These are phyloP conservation scores for Moesziomyces sp. DNA, from an alignment of 1,284 basidiomycete species.

Conservation along the genomic window DNA sequence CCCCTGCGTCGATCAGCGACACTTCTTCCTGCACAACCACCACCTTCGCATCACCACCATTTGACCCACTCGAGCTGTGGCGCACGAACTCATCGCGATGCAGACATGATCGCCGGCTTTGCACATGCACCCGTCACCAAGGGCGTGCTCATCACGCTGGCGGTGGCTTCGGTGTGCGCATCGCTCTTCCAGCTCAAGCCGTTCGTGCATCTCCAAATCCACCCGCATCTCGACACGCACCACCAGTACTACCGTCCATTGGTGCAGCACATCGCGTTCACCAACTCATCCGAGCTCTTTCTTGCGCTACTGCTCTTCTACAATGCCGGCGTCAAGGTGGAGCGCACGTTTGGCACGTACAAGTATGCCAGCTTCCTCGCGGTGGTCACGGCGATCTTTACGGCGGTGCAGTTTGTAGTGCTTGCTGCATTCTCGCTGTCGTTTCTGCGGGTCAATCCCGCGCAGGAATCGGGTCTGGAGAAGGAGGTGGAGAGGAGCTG, in stretches of 20 bases:
- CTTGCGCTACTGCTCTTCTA: constrained; percentile 81
- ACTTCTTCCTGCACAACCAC: no score
- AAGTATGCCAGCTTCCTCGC: constrained; percentile 76
- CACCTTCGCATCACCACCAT: background rate
- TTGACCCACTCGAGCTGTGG: background rate
- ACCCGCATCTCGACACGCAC: constrained; percentile 72
- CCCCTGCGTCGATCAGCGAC: constrained; percentile 1
- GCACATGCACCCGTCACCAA: constrained; percentile 45
- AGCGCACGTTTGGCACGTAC: constrained; percentile 84
- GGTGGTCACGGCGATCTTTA: constrained; percentile 17
- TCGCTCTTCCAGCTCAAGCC: constrained; percentile 65
- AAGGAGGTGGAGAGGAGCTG: background rate
- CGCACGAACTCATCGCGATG: background rate
- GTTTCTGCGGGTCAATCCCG: background rate
- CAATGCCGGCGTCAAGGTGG: constrained; percentile 78
- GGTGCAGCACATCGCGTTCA: constrained; percentile 80
- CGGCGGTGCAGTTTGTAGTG: constrained; percentile 9
- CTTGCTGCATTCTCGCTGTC: constrained; percentile 3
- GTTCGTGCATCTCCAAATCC: constrained; percentile 44
- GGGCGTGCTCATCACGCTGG: constrained; percentile 29
- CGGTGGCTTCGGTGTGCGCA: constrained; percentile 19
- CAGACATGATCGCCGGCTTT: constrained; percentile 45
- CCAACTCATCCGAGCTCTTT: constrained; percentile 85
- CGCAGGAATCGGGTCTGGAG: background rate
- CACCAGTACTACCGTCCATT: constrained; percentile 84